phyloP scores from a whole-genome alignment of 257 asterid species.

The Nicotiana paniculata region DNA sequence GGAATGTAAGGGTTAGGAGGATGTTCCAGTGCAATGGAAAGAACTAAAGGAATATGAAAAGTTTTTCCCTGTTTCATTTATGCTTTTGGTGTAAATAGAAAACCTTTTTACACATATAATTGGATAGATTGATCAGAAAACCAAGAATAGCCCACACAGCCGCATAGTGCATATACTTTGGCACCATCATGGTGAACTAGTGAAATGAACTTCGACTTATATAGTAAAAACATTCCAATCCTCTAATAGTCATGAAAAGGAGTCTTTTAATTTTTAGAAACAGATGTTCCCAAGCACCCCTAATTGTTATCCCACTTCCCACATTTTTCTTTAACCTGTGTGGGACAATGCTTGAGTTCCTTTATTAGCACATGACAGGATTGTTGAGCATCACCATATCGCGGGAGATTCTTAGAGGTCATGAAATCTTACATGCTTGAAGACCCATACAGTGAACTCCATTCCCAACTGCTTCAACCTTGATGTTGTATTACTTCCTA shows the following conservation, averaged over 20 bases:
- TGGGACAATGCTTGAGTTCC: neutral
- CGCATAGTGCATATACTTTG: neutral
- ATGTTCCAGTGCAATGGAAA: slow-evolving; percentile 2
- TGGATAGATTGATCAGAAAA: neutral
- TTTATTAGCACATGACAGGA: neutral
- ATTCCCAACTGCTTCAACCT: slow-evolving; percentile 95
- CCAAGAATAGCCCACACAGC: neutral
- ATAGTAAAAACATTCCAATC: neutral
- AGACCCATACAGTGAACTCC: slow-evolving; percentile 99
- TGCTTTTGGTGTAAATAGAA: neutral
- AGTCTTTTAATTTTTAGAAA: neutral
- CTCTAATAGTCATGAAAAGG: neutral
- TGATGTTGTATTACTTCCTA: slow-evolving; percentile 83
- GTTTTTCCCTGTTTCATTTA: neutral
- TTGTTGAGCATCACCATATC: neutral
- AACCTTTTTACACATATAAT: neutral
- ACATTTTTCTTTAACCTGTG: neutral
- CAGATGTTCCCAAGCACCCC: neutral
- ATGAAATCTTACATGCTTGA: slow-evolving; percentile 75
- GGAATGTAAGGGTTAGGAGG: neutral
- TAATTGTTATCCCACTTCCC: neutral
- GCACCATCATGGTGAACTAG: neutral
- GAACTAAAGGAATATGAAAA: neutral
- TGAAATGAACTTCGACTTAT: neutral
- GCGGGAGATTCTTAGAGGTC: neutral